These are phyloP conservation scores for Copromyces sp. DNA, from an alignment of 495 filamentous ascomycete species.

Conservation along the genomic window DNA sequence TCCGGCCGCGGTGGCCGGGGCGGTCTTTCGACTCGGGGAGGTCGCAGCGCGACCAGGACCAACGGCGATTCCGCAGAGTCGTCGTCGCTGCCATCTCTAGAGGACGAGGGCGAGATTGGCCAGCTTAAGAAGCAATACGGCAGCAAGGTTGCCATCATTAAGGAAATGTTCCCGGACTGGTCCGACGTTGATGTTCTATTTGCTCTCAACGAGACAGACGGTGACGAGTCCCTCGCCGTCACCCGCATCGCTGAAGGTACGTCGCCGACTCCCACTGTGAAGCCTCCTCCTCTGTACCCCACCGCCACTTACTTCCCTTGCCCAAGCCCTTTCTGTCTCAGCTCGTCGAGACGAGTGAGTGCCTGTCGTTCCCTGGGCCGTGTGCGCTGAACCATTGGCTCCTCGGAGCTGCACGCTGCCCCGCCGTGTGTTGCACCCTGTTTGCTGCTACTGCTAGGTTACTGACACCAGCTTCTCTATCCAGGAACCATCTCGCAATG, in stretches of 20 bases:
- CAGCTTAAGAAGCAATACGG: conserved; percentile 85
- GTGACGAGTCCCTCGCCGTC: conserved; percentile 74
- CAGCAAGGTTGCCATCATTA: conserved; percentile 60
- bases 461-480: conserved; percentile 15
- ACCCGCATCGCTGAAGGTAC: conserved; percentile 86
- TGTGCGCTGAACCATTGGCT: not conserved
- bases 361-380: not conserved
- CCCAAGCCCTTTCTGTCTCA: not conserved
- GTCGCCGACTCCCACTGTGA: conserved; percentile 11
- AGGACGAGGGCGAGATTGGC: conserved; percentile 85
- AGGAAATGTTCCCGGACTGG: conserved; percentile 88
- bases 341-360: not conserved
- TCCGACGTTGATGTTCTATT: conserved; percentile 85
- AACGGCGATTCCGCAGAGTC: conserved; percentile 50
- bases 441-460: conserved; percentile 7
- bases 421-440: not conserved
- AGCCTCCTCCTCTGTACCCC: not conserved
- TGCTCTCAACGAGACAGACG: conserved; percentile 82
- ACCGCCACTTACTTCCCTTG: not conserved
- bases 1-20: conserved; percentile 55
- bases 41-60: conserved; percentile 42
- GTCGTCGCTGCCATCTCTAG: conserved; percentile 38
- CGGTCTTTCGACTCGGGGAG: conserved; percentile 66
- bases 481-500: conserved; percentile 85
- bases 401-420: not conserved